Conservation (phyloP, 2,329 filamentous ascomycete species). For the Akanthomyces dipterigenus region DNA sequence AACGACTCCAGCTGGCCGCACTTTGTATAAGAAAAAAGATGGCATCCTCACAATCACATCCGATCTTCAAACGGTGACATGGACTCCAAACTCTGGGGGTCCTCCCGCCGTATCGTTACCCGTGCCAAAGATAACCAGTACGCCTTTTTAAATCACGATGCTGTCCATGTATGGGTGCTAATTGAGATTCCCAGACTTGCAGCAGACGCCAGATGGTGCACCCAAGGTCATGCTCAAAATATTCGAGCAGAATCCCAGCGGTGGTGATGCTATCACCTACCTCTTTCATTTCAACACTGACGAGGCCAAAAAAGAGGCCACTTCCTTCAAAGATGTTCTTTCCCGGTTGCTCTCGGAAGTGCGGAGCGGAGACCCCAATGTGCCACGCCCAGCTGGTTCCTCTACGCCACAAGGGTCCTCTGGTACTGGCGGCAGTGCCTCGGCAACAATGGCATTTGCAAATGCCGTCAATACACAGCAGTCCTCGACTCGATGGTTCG, state of each 20-base stretch:
- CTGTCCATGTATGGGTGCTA: background rate
- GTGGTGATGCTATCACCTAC: slow-evolving; percentile 59
- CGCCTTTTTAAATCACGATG: slow-evolving; percentile 23
- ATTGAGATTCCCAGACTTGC: slow-evolving; percentile 59
- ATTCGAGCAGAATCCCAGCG: slow-evolving; percentile 61
- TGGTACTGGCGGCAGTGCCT: slow-evolving; percentile 36
- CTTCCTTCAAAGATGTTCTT: slow-evolving; percentile 74
- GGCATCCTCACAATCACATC: slow-evolving; percentile 69
- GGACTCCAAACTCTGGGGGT: slow-evolving; percentile 65
- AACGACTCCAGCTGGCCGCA: slow-evolving; percentile 54
- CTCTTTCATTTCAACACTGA: slow-evolving; percentile 85
- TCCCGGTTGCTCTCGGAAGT: slow-evolving; percentile 67
- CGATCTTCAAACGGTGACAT: slow-evolving; percentile 69
- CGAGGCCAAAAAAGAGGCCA: slow-evolving; percentile 75
- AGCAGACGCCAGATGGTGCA: slow-evolving; percentile 84
- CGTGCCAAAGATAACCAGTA: slow-evolving; percentile 76
- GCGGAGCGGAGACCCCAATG: slow-evolving; percentile 49
- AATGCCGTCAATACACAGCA: slow-evolving; percentile 54
- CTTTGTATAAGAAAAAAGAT: slow-evolving; percentile 93
- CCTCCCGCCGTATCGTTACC: slow-evolving; percentile 61
- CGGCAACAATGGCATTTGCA: slow-evolving; percentile 71
- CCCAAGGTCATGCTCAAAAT: slow-evolving; percentile 93
- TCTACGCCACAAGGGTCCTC: slow-evolving; percentile 22
- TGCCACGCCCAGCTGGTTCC: slow-evolving; percentile 39
- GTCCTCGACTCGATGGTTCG: slow-evolving; percentile 62